A percentile compares a stretch with the other conserved stretches of the same genome.
Evolutionary conservation across 352 stramenopile species (phyloP).

Genomic region (Sclerospora graminicola): DNA sequence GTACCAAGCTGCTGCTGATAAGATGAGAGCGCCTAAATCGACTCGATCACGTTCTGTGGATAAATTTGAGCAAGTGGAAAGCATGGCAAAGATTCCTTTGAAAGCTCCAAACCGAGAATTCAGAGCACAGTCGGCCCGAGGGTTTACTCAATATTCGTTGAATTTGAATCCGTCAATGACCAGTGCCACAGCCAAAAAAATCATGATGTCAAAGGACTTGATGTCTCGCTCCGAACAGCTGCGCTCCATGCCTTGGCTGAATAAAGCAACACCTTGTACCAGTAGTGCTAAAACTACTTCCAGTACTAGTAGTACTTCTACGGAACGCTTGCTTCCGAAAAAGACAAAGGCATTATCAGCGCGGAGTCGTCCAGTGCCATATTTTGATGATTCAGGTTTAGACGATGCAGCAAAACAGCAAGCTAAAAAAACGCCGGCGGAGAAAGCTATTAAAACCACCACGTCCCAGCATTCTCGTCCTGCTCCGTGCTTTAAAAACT

Average conservation of each 20-base stretch:
- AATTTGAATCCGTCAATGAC: background rate
- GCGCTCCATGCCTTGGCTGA: too few species aligned
- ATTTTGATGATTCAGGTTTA: constrained; percentile 12
- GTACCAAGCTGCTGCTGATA: background rate
- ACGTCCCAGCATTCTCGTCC: constrained; percentile 11
- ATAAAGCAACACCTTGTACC: background rate
- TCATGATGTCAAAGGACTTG: background rate
- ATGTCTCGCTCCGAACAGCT: constrained; percentile 4
- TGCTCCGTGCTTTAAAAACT: constrained; percentile 10
- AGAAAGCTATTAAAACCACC: constrained; percentile 1
- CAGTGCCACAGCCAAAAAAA: constrained; percentile 4
- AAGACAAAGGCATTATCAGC: constrained; percentile 4
- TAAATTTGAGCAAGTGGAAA: constrained; percentile 11
- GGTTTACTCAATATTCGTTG: background rate
- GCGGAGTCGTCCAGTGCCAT: constrained; percentile 8
- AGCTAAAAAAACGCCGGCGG: constrained; percentile 1
- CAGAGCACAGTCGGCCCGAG: constrained; percentile 12
- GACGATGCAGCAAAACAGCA: constrained; percentile 7
- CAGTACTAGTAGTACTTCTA: background rate
- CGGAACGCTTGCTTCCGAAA: constrained; percentile 2
- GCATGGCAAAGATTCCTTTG: background rate
- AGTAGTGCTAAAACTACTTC: background rate
- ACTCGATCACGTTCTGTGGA: constrained; percentile 8
- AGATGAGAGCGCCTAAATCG: background rate
- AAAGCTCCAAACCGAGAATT: background rate